These are phyloP conservation scores for Candida albicans DNA, from an alignment of 1,139 yeast species.

Conservation along the genomic window DNA sequence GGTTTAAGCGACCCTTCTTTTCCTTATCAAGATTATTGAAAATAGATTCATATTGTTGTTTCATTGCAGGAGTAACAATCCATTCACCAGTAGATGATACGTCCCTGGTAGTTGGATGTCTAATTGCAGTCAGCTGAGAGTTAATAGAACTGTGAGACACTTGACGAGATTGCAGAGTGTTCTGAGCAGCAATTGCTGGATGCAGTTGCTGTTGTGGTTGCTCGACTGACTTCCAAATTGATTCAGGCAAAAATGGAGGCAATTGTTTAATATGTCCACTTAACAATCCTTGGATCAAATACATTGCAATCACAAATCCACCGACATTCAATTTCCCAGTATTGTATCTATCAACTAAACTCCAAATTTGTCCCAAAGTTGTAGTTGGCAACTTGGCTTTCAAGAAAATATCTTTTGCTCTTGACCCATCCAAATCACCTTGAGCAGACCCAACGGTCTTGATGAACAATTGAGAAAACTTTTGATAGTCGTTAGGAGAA, in stretches of 20 bases:
- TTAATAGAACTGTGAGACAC: conserved; percentile 47
- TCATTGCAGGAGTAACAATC: conserved; percentile 67
- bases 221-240: conserved; percentile 60
- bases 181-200: conserved; percentile 11
- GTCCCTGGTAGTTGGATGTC: conserved; percentile 22
- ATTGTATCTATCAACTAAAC: conserved; percentile 73
- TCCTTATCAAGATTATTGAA: conserved; percentile 75
- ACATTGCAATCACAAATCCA: conserved; percentile 93
- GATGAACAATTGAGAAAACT: conserved; percentile 72
- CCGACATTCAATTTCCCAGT: conserved; percentile 69
- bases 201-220: conserved; percentile 13
- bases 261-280: conserved; percentile 65
- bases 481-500: conserved; percentile 62
- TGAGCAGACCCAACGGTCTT: conserved; percentile 61
- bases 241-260: conserved; percentile 70
- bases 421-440: conserved; percentile 61
- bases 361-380: conserved; percentile 85
- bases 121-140: conserved; percentile 49
- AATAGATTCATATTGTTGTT: conserved; percentile 73
- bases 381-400: conserved; percentile 82
- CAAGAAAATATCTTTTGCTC: conserved; percentile 81
- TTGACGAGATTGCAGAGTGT: conserved; percentile 25
- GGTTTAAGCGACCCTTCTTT: conserved; percentile 63
- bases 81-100: conserved; percentile 47
- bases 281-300: conserved; percentile 78